Percentiles rank a stretch among this genome's conserved stretches.
Evolutionary conservation across 768 basidiomycete species (phyloP).

Genomic region (Suillus clintonianus): DNA sequence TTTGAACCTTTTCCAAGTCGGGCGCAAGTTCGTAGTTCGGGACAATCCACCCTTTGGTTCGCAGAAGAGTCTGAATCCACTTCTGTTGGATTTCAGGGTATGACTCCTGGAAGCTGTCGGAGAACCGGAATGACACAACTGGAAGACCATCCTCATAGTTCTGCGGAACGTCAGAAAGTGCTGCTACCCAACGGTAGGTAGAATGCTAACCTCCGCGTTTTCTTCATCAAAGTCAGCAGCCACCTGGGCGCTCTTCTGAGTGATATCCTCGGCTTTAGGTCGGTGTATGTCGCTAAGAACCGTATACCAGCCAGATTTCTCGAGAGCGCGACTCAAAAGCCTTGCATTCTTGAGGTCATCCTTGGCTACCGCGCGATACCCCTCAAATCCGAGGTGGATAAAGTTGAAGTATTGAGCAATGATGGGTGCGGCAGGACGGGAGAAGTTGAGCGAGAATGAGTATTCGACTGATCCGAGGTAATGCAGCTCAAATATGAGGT

Average conservation of each 20-base stretch:
- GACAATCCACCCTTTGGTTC: slow-evolving; percentile 57
- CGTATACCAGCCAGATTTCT: slow-evolving; percentile 51
- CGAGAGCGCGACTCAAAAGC: slow-evolving; percentile 64
- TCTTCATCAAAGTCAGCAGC: slow-evolving; percentile 46
- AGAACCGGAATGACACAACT: slow-evolving; percentile 57
- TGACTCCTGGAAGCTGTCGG: slow-evolving; percentile 50
- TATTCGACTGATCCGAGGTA: slow-evolving; percentile 66
- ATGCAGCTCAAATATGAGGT: slow-evolving; percentile 66
- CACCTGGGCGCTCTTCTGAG: slow-evolving; percentile 31
- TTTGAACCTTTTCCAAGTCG: slow-evolving; percentile 49
- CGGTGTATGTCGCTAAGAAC: slow-evolving; percentile 60
- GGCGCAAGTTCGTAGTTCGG: slow-evolving; percentile 65
- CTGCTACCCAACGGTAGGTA: slow-evolving; percentile 33
- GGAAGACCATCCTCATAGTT: slow-evolving; percentile 52
- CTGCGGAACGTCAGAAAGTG: slow-evolving; percentile 20
- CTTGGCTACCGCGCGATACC: slow-evolving; percentile 48
- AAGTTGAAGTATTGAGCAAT: slow-evolving; percentile 67
- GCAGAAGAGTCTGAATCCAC: slow-evolving; percentile 54
- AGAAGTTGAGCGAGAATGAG: slow-evolving; percentile 68
- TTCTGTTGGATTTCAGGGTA: slow-evolving; percentile 59
- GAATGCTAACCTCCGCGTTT: slow-evolving; percentile 52
- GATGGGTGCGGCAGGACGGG: slow-evolving; percentile 61
- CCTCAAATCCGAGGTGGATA: slow-evolving; percentile 59
- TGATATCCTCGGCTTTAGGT: slow-evolving; percentile 23
- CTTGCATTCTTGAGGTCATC: slow-evolving; percentile 60